Evolutionary conservation across 352 stramenopile genomes (phyloP).

Genomic region (Globisporangium rhizosaccharum): DNA sequence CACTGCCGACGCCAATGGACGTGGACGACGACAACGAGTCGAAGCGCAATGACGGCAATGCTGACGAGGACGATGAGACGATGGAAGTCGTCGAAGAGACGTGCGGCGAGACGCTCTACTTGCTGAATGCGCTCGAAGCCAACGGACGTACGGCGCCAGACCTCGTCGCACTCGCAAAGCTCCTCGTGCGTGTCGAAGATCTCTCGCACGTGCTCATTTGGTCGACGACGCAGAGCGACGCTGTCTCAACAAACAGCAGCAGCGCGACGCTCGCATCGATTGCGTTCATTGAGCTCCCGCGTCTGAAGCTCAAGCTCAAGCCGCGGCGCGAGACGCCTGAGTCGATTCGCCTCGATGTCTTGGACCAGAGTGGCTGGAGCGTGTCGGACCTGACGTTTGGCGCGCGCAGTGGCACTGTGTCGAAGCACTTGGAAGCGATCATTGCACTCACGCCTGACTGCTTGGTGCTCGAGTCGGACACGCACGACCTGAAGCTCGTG

Average conservation of each 20-base stretch:
- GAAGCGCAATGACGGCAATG: constrained; percentile 25
- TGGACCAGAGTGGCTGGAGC: constrained; percentile 84
- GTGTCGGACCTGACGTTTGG: constrained; percentile 60
- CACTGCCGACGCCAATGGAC: not conserved
- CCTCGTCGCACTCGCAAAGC: constrained; percentile 65
- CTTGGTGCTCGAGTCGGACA: constrained; percentile 73
- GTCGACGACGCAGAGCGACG: constrained; percentile 34
- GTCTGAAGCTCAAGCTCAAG: constrained; percentile 95
- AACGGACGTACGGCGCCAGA: constrained; percentile 36
- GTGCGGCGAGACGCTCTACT: constrained; percentile 73
- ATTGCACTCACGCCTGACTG: constrained; percentile 52
- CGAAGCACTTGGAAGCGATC: constrained; percentile 47
- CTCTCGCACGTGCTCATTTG: constrained; percentile 97
- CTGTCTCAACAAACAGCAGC: too few species aligned
- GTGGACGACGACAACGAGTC: constrained; percentile 7
- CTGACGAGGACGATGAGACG: constrained; percentile 42
- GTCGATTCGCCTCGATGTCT: constrained; percentile 53
- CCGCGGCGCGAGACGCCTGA: constrained; percentile 46
- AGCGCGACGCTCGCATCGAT: constrained; percentile 46
- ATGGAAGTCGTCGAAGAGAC: constrained; percentile 57
- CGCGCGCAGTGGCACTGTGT: constrained; percentile 17
- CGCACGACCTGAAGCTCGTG: constrained; percentile 70
- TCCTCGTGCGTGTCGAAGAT: constrained; percentile 94
- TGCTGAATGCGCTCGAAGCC: constrained; percentile 93
- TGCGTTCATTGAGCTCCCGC: constrained; percentile 95